A percentile compares a stretch with the other conserved stretches of the same genome.
Conservation (phyloP, 495 filamentous ascomycete species). For the Astrocystis sublimbata region DNA sequence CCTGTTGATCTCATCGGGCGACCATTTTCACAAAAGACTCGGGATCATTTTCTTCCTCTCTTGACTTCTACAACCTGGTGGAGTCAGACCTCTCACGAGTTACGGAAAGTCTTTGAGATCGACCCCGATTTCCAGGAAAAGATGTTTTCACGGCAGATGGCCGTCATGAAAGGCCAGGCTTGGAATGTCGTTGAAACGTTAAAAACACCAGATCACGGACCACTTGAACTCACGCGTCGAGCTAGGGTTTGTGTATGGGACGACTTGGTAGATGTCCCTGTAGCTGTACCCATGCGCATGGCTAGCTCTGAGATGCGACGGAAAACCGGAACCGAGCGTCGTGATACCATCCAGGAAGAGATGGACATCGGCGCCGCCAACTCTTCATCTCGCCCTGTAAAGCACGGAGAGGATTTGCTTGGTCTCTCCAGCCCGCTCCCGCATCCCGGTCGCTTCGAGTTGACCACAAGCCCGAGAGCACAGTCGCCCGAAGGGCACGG, state of each 20-base stretch:
- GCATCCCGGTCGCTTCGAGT: slow-evolving; percentile 82
- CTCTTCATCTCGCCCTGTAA: slow-evolving; percentile 46
- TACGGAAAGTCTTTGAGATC: slow-evolving; percentile 81
- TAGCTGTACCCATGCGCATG: slow-evolving; percentile 83
- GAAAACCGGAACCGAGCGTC: slow-evolving; percentile 48
- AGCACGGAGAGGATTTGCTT: slow-evolving; percentile 63
- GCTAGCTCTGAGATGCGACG: slow-evolving; percentile 77
- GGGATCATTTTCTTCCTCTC: slow-evolving; percentile 90
- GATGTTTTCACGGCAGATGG: slow-evolving; percentile 96
- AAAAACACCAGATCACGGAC: slow-evolving; percentile 88
- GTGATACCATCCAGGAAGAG: slow-evolving; percentile 62
- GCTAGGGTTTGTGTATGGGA: slow-evolving; percentile 97
- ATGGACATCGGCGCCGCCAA: slow-evolving; percentile 86
- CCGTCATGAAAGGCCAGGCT: slow-evolving; percentile 98
- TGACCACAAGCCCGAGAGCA: slow-evolving; percentile 53
- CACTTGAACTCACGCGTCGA: slow-evolving; percentile 86
- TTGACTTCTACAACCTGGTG: slow-evolving; percentile 95
- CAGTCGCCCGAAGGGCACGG: slow-evolving; percentile 28
- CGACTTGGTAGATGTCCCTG: slow-evolving; percentile 91
- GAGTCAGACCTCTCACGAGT: slow-evolving; percentile 85
- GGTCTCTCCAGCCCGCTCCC: slow-evolving; percentile 65
- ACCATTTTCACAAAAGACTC: slow-evolving; percentile 89
- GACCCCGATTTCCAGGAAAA: slow-evolving; percentile 96
- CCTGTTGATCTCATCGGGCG: slow-evolving; percentile 95
- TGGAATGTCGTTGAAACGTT: slow-evolving; percentile 99